Percentiles rank a stretch among this genome's conserved stretches.
Conservation (phyloP, 108 stramenopile species). For the Hondaea fermentalgiana region DNA sequence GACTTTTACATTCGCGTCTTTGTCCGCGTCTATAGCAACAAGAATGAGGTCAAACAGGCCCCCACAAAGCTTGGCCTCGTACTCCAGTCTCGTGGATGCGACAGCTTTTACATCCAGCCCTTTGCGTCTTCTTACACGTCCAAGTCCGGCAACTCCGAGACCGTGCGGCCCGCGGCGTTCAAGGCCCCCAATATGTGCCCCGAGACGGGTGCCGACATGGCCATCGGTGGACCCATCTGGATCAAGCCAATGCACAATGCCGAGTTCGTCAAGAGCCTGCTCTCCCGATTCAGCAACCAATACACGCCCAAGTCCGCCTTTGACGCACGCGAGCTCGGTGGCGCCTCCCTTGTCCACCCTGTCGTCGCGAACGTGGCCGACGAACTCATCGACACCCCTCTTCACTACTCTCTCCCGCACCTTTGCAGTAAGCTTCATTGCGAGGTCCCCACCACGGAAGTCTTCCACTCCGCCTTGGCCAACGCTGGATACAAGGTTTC, state of each 20-base stretch:
- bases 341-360: slow-evolving; percentile 62
- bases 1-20: slow-evolving; percentile 95
- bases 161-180: neutral
- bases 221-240: slow-evolving; percentile 90
- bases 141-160: neutral
- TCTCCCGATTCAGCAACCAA: slow-evolving; percentile 57
- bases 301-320: slow-evolving; percentile 22
- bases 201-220: slow-evolving; percentile 69
- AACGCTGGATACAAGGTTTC: slow-evolving; percentile 84
- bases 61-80: slow-evolving; percentile 49
- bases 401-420: slow-evolving; percentile 75
- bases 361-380: slow-evolving; percentile 76
- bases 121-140: slow-evolving; percentile 32
- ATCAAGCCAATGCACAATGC: slow-evolving; percentile 81
- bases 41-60: slow-evolving; percentile 57
- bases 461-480: slow-evolving; percentile 66
- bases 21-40: slow-evolving; percentile 81
- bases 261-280: slow-evolving; percentile 60
- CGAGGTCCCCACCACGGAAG: slow-evolving; percentile 58
- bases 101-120: slow-evolving; percentile 74
- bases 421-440: slow-evolving; percentile 62
- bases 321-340: slow-evolving; percentile 37
- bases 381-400: slow-evolving; percentile 79
- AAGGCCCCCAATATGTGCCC: slow-evolving; percentile 27
- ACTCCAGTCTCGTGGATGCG: slow-evolving; percentile 81